phyloP scores from a whole-genome alignment of 257 asterid genomes.

The Rehmannia glutinosa region DNA sequence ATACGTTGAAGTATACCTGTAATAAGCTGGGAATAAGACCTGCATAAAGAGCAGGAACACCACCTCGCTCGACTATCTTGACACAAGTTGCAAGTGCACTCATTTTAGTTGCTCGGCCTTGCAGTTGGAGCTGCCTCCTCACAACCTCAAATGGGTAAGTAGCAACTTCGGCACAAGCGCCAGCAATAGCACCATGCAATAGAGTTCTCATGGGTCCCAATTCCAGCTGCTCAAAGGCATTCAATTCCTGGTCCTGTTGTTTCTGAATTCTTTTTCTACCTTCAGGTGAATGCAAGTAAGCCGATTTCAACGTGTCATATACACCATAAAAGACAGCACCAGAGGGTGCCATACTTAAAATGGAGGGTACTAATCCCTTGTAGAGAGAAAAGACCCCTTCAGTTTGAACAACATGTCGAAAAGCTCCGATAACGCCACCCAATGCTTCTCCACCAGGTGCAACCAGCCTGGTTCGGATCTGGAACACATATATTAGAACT shows the following conservation, averaged over 20 bases:
- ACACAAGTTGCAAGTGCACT: slow-evolving; percentile 62
- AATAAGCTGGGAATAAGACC: slow-evolving; percentile 88
- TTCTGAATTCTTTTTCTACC: slow-evolving; percentile 71
- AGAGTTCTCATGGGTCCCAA: slow-evolving; percentile 88
- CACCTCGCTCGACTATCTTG: slow-evolving; percentile 80
- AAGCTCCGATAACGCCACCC: slow-evolving; percentile 94
- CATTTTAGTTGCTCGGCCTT: slow-evolving; percentile 69
- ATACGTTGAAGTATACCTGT: slow-evolving; percentile 50
- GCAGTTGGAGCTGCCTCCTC: slow-evolving; percentile 92
- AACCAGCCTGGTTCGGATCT: slow-evolving; percentile 90
- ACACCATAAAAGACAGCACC: slow-evolving; percentile 65
- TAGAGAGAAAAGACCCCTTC: slow-evolving; percentile 59
- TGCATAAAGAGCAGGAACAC: slow-evolving; percentile 88
- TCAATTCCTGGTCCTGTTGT: slow-evolving; percentile 58
- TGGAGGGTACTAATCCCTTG: slow-evolving; percentile 57
- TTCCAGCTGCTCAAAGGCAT: slow-evolving; percentile 84
- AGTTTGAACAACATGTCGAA: slow-evolving; percentile 49
- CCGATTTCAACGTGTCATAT: slow-evolving; percentile 55
- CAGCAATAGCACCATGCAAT: slow-evolving; percentile 90
- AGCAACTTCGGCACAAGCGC: slow-evolving; percentile 98
- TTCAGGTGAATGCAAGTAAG: slow-evolving; percentile 69
- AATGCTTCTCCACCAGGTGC: slow-evolving; percentile 94
- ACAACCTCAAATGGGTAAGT: slow-evolving; percentile 95
- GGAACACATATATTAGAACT: slow-evolving; percentile 29
- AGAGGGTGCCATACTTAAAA: slow-evolving; percentile 65